These are phyloP conservation scores for Hirschioporus abietinus DNA, from an alignment of 768 basidiomycete genomes.

Conservation along the genomic window DNA sequence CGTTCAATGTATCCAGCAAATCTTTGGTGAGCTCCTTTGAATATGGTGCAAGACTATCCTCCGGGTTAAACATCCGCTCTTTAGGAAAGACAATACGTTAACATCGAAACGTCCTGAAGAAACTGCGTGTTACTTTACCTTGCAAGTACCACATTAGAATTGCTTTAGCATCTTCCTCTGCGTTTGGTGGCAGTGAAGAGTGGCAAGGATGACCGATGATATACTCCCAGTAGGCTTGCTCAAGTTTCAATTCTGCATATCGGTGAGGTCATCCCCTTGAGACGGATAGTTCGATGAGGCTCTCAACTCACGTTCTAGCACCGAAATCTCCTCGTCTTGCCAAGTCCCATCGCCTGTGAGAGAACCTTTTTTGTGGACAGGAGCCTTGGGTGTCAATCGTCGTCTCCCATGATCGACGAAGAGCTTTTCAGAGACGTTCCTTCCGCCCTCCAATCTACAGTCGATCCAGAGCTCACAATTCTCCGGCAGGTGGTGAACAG, in stretches of 20 bases:
- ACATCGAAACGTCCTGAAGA: background rate
- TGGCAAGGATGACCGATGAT: conserved; percentile 9
- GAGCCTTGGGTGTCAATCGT: background rate
- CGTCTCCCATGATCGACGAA: conserved; percentile 1
- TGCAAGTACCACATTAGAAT: conserved; percentile 5
- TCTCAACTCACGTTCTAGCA: background rate
- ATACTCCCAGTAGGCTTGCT: conserved; percentile 8
- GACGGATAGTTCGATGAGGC: background rate
- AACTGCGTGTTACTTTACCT: background rate
- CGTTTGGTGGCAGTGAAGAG: background rate
- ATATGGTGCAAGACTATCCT: conserved; percentile 10
- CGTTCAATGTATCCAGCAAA: conserved; percentile 2
- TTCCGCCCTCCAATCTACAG: background rate
- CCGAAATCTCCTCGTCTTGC: background rate
- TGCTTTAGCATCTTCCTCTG: conserved; percentile 10
- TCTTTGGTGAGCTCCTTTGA: conserved; percentile 10
- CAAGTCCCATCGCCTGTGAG: background rate
- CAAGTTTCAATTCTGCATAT: conserved; percentile 4
- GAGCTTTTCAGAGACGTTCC: background rate
- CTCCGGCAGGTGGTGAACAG: conserved; percentile 2
- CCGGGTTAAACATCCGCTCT: conserved; percentile 9
- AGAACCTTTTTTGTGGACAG: background rate
- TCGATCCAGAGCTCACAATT: conserved; percentile 8
- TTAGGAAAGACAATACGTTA: background rate
- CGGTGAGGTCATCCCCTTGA: background rate